Conservation (phyloP, 306 rosid species). For the Erythrophleum fordii region DNA sequence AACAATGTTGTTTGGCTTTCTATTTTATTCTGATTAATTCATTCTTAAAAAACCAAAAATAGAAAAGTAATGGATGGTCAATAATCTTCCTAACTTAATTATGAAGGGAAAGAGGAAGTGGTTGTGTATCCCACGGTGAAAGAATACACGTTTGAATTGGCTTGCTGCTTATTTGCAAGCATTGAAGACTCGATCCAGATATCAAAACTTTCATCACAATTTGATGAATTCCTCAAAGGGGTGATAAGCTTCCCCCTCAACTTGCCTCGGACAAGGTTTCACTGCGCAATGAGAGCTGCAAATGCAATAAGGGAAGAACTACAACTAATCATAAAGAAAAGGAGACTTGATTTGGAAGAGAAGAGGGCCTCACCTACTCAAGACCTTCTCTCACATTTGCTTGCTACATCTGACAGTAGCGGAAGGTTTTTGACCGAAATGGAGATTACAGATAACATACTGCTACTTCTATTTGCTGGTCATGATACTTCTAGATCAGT, state of each 20-base stretch:
- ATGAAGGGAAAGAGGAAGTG: constrained; percentile 51
- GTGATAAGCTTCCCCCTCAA: constrained; percentile 46
- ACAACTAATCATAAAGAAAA: constrained; percentile 38
- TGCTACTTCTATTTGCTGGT: constrained; percentile 53
- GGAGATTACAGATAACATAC: constrained; percentile 53
- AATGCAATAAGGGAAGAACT: constrained; percentile 42
- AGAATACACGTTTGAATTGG: constrained; percentile 50
- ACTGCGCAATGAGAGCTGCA: constrained; percentile 42
- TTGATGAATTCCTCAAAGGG: constrained; percentile 51
- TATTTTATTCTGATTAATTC: background rate
- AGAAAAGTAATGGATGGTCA: background rate
- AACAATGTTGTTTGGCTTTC: constrained; percentile 8
- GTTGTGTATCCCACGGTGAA: constrained; percentile 36
- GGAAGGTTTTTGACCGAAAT: constrained; percentile 48
- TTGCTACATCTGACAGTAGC: constrained; percentile 44
- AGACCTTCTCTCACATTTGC: constrained; percentile 53
- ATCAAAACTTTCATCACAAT: constrained; percentile 32
- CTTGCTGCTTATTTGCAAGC: constrained; percentile 53
- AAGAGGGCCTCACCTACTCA: constrained; percentile 43
- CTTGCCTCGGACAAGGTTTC: constrained; percentile 54
- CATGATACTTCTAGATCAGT: constrained; percentile 55
- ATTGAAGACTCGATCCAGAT: constrained; percentile 45
- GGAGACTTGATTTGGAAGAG: constrained; percentile 47
- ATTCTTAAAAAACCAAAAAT: background rate
- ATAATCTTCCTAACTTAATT: constrained; percentile 20